Evolutionary conservation across 192 early-diverging fungal genomes (phyloP), one percentile per base, ranked within the genome.

Genomic region (Irineochytrium annulatum): DNA sequence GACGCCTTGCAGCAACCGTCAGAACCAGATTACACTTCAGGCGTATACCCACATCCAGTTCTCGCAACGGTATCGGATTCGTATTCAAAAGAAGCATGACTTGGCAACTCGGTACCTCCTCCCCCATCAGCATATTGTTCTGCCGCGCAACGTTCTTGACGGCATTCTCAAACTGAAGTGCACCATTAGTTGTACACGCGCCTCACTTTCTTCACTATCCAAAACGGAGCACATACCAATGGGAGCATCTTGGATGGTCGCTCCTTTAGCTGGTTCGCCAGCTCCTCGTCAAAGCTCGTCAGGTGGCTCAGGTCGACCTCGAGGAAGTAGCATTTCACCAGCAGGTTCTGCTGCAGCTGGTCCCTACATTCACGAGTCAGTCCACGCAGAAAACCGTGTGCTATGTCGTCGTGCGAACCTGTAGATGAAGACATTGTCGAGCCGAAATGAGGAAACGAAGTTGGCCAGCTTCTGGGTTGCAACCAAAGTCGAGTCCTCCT

Each of bases 221-320:
- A 14, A 16, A 35, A 77, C 43, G 26, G 26, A 54, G 14, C 33
- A 44, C 64, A 63, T 81, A 90, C 89, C 80, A 89, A 60, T 8
- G 92, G 91, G 59, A 98, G 70, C 3, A 87, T 77, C 17, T 93
- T 88, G 2, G 82, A 73, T 3, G 96, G 96, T 34, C 78, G 78
- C 62, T 89, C 84, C 30, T 84, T 83, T 51, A 98, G 73, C 49
- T 77, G 69, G 60, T 93, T 86, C 34, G 88, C 89, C 58, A 98
- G 78, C 34, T 84, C 82, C 69, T 91, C 89, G 71, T 95, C 88
- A 64, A 76, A 95, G 46, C 77, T 82, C 31, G 87, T 84, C 60
- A 97, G 74, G 67, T 95, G 88, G 37, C 82, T 85, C 72, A 98
- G 75, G 60, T 93, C 88, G 14, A 98, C 90, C 62, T 98, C 84